Conservation (phyloP, 225 moss, liverwort and hornwort genomes). For the Climacium dendroides region DNA sequence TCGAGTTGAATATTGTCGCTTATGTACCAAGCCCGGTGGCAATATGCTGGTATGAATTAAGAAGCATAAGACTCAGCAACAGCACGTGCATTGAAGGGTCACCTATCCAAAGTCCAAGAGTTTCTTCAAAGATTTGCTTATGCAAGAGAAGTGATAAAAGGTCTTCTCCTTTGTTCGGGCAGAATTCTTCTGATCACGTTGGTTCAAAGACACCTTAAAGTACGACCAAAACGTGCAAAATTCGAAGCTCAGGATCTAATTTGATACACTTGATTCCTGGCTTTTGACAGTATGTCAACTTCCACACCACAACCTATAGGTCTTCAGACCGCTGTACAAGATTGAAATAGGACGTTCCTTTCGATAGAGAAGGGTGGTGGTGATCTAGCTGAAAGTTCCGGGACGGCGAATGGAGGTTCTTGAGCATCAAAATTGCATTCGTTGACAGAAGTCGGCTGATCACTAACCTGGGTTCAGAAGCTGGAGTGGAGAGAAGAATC, state of each 20-base stretch:
- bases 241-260: background rate
- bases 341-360: background rate
- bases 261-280: background rate
- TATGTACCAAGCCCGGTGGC: background rate
- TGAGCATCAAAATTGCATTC: background rate
- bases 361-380: background rate
- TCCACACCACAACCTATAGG: background rate
- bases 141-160: background rate
- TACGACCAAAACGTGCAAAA: background rate
- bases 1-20: background rate
- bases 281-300: background rate
- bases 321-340: background rate
- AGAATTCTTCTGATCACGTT: background rate
- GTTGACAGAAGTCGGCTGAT: background rate
- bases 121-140: background rate
- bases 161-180: background rate
- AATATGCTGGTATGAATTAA: background rate
- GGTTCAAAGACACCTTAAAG: background rate
- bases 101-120: background rate
- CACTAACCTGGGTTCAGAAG: background rate
- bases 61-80: background rate
- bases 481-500: slow-evolving; percentile 17
- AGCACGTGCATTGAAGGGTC: background rate
- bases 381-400: background rate
- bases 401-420: background rate